phyloP scores from a whole-genome alignment of 2,329 filamentous ascomycete genomes.

The Amauroascus niger region DNA sequence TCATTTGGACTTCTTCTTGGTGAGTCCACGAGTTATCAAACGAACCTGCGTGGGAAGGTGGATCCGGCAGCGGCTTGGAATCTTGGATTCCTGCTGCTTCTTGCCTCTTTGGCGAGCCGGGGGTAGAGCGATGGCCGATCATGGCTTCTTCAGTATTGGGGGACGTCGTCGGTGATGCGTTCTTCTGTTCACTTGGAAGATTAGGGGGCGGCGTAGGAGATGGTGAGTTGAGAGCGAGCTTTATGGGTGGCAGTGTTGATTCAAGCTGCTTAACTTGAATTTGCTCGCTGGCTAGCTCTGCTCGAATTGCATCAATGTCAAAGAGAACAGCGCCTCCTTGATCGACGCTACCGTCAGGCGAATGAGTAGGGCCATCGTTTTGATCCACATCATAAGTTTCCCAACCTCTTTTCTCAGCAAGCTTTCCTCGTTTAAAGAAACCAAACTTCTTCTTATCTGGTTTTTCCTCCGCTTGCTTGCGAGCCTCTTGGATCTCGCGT shows the following conservation, averaged over 20 bases:
- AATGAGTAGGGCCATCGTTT: constrained; percentile 23
- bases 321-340: constrained; percentile 59
- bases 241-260: constrained; percentile 83
- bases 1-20: constrained; percentile 50
- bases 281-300: constrained; percentile 66
- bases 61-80: constrained; percentile 2
- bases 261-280: constrained; percentile 69
- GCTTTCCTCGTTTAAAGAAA: constrained; percentile 69
- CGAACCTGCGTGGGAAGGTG: background rate
- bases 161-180: background rate
- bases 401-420: constrained; percentile 74
- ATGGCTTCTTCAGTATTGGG: background rate
- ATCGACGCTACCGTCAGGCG: constrained; percentile 25
- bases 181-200: background rate
- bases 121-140: background rate
- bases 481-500: constrained; percentile 89
- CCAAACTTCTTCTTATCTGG: constrained; percentile 62
- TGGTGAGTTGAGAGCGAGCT: constrained; percentile 49
- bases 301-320: constrained; percentile 86
- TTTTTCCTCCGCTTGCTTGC: constrained; percentile 74
- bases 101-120: background rate
- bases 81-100: background rate
- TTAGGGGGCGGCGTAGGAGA: constrained; percentile 15
- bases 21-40: constrained; percentile 13
- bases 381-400: constrained; percentile 74